Evolutionary conservation across 768 basidiomycete genomes (phyloP).

Genomic region (Lentinula aciculospora): DNA sequence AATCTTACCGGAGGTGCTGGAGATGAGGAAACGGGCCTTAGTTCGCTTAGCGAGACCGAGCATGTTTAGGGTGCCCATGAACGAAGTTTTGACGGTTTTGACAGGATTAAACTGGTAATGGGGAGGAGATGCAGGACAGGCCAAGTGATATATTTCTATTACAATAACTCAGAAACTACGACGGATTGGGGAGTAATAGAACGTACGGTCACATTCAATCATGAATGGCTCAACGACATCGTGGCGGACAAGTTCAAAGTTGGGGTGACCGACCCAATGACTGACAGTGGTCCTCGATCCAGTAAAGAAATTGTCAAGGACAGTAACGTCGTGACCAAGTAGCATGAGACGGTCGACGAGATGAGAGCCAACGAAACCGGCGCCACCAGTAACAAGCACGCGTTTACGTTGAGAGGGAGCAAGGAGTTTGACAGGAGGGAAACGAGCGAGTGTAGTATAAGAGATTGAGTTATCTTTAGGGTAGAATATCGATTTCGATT

Average conservation of each 20-base stretch:
- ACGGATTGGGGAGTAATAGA: constrained; percentile 2
- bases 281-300: constrained; percentile 96
- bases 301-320: constrained; percentile 98
- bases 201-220: constrained; percentile 96
- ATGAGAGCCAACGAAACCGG: constrained; percentile 99
- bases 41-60: constrained; percentile 95
- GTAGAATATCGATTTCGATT: constrained; percentile 84
- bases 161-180: constrained; percentile 10
- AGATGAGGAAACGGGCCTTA: constrained; percentile 95
- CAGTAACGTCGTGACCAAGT: constrained; percentile 95
- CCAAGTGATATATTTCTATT: constrained; percentile 94
- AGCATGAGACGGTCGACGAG: constrained; percentile 97
- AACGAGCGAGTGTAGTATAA: constrained; percentile 87
- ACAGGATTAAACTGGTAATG: constrained; percentile 98
- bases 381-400: constrained; percentile 92
- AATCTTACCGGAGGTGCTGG: constrained; percentile 81
- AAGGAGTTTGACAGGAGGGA: constrained; percentile 89
- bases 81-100: constrained; percentile 98
- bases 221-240: constrained; percentile 97
- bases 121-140: constrained; percentile 95
- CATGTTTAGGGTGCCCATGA: constrained; percentile 98
- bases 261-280: constrained; percentile 96
- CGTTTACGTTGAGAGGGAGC: constrained; percentile 76
- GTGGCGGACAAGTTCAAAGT: constrained; percentile 97
- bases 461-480: constrained; percentile 78